Evolutionary conservation across 2,329 filamentous ascomycete species (phyloP).

Genomic region (Pestalotiopsis sp.): DNA sequence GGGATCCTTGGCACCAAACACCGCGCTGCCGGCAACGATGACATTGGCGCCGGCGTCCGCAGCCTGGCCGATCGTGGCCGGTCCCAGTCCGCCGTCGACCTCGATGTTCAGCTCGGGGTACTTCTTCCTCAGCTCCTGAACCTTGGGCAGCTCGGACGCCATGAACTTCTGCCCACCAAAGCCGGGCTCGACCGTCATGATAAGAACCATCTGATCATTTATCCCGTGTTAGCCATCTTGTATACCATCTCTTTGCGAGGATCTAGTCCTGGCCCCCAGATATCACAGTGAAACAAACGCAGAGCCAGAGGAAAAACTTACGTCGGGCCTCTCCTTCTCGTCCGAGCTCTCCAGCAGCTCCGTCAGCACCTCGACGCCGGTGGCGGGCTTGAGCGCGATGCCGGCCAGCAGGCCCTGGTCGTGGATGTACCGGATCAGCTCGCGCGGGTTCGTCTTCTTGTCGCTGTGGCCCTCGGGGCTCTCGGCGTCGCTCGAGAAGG

Average conservation of each 20-base stretch:
- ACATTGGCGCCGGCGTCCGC: conserved; percentile 97
- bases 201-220: conserved; percentile 80
- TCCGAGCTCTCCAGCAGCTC: conserved; percentile 79
- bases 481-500: conserved; percentile 84
- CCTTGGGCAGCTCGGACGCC: conserved; percentile 93
- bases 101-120: conserved; percentile 97
- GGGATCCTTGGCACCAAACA: conserved; percentile 91
- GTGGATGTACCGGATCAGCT: conserved; percentile 90
- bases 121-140: conserved; percentile 76
- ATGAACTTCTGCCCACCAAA: conserved; percentile 99
- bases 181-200: conserved; percentile 98
- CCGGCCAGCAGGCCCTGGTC: conserved; percentile 85
- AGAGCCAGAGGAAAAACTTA: conserved; percentile 49
- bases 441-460: conserved; percentile 76
- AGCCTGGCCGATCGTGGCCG: conserved; percentile 88
- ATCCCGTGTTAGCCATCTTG: background rate
- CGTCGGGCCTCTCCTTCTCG: conserved; percentile 82
- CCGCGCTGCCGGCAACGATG: conserved; percentile 94
- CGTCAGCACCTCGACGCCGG: conserved; percentile 87
- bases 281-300: background rate
- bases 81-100: conserved; percentile 89
- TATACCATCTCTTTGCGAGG: background rate
- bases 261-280: too few species aligned
- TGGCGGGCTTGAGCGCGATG: conserved; percentile 94
- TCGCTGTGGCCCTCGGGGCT: conserved; percentile 72